Base-by-base conservation (phyloP, 2,329 filamentous ascomycete species). In the Albifimbria verrucaria region DNA sequence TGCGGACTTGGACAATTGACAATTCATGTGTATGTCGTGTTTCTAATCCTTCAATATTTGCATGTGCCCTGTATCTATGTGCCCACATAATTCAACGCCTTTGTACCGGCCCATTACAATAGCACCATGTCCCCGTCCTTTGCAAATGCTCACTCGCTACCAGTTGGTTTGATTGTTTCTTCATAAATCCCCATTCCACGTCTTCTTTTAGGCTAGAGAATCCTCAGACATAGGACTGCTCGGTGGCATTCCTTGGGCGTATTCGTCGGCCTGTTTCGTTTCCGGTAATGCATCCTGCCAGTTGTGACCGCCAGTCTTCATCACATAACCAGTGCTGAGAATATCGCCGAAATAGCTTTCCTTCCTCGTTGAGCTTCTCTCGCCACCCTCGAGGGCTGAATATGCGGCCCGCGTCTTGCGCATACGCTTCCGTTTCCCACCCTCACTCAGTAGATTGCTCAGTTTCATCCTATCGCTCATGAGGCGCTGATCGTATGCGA, bases 321-420 rank as follows among this genome's bases (percentile, higher is more conserved):
- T 76, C 2, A 93, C 83, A 21, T 80, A 71, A 2, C 75, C 67
- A 3, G 83, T 75, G 60, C 89, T 85, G 10, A 90, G 67, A 11
- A 76, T 74, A 3, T 78, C 75, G 1, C 79, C 75, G 63, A 95
- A 93, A 77, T 90, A 94, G 54, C 79, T 80, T 55, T 93, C 89
- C 48, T 82, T 77, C 42, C 90, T 79, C 7, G 86, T 89, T 2
- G 74, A 82, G 25, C 79, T 78, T 56, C 90, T 81, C 51, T 81
- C 77, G 1, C 89, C 87, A 15, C 89, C 89, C 66, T 94, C 90
- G 1, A 92, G 72, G 1, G 91, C 91, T 32, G 88, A 89, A 51
- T 88, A 80, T 47, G 89, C 89, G 47, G 87, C 84, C 51, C 90
- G 76, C 0, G 91, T 95, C 3, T 80, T 92, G 22, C 90, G 76